Conservation (phyloP, 768 basidiomycete species). For the Filobasidium wieringae region DNA sequence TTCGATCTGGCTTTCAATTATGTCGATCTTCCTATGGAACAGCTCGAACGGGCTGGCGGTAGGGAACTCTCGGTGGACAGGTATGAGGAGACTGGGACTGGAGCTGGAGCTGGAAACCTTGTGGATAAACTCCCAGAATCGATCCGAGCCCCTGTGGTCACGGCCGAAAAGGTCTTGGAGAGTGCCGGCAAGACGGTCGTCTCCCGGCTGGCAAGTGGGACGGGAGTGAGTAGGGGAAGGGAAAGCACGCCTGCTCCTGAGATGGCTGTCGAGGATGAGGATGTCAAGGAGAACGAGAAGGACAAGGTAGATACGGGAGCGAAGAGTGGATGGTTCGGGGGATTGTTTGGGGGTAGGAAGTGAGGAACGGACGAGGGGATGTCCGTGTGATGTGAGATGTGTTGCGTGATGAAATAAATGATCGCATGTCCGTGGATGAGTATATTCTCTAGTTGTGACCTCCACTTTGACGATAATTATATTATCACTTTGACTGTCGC, state of each 20-base stretch:
- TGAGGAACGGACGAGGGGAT: no score
- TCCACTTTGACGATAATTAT: no score
- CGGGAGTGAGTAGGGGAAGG: constrained; percentile 57
- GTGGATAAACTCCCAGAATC: background rate
- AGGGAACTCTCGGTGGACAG: constrained; percentile 40
- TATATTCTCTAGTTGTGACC: no score
- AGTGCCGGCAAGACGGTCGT: background rate
- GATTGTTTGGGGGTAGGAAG: constrained; percentile 28
- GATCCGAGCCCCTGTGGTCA: background rate
- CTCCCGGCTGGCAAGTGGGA: constrained; percentile 50
- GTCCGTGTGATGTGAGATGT: no score
- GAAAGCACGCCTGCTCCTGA: constrained; percentile 70
- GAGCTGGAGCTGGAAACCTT: background rate
- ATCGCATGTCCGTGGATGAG: no score
- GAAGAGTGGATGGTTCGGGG: constrained; percentile 30
- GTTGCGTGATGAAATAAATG: no score
- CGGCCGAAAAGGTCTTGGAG: background rate
- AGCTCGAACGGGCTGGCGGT: constrained; percentile 59
- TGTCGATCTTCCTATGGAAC: constrained; percentile 71
- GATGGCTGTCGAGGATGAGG: constrained; percentile 42
- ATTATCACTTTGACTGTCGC: no score
- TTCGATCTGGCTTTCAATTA: constrained; percentile 93
- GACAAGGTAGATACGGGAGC: constrained; percentile 4
- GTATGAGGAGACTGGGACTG: constrained; percentile 10
- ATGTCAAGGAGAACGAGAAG: constrained; percentile 6